Evolutionary conservation across 768 basidiomycete genomes (phyloP).

Genomic region (Gymnopilus dilepis): DNA sequence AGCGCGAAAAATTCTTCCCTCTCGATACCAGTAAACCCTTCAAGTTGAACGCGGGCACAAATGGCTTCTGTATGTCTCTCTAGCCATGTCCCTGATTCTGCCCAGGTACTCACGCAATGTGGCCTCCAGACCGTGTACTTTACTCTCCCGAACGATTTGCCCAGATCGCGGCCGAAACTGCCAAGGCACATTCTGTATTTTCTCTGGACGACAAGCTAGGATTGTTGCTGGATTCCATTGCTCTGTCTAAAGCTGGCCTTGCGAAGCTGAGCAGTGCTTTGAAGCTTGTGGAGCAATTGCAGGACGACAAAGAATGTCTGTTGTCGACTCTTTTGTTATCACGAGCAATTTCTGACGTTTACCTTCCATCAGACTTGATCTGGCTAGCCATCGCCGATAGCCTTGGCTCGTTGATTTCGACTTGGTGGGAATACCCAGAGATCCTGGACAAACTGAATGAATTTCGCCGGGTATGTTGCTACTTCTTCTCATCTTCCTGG

Average conservation of each 20-base stretch:
- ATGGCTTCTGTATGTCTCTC: slow-evolving; percentile 80
- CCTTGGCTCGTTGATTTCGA: slow-evolving; percentile 56
- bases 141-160: slow-evolving; percentile 83
- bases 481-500: background rate
- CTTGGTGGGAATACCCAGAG: slow-evolving; percentile 85
- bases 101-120: background rate
- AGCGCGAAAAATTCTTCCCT: slow-evolving; percentile 70
- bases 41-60: slow-evolving; percentile 91
- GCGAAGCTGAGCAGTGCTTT: slow-evolving; percentile 78
- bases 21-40: slow-evolving; percentile 77
- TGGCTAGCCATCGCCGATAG: slow-evolving; percentile 73
- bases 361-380: slow-evolving; percentile 63
- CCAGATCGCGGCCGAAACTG: slow-evolving; percentile 81
- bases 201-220: slow-evolving; percentile 88
- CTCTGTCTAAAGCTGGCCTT: slow-evolving; percentile 82
- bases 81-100: background rate
- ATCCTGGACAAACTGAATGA: slow-evolving; percentile 58
- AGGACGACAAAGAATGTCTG: slow-evolving; percentile 76
- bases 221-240: slow-evolving; percentile 81
- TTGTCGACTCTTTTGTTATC: background rate
- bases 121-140: slow-evolving; percentile 72
- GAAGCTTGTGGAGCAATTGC: slow-evolving; percentile 69
- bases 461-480: slow-evolving; percentile 65
- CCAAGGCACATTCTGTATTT: slow-evolving; percentile 66
- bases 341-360: background rate